phyloP scores from a whole-genome alignment of 306 rosid genomes.

The Pyrus bretschneideri region DNA sequence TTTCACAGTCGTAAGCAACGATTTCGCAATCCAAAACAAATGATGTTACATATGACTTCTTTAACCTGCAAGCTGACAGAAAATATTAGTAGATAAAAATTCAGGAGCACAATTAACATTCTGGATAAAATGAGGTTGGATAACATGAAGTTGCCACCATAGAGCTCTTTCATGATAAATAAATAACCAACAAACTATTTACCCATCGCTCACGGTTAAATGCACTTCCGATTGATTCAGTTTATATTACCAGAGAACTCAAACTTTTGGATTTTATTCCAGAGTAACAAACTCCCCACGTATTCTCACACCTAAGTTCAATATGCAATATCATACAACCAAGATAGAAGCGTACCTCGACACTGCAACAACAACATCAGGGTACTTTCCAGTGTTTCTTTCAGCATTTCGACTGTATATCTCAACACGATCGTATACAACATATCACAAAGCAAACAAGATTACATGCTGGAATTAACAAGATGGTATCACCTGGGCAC shows the following conservation, averaged over 20 bases:
- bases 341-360: constrained; percentile 46
- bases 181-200: background rate
- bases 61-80: constrained; percentile 52
- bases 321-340: background rate
- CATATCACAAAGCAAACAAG: constrained; percentile 8
- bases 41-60: constrained; percentile 69
- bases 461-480: constrained; percentile 3
- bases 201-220: background rate
- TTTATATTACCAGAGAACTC: background rate
- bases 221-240: background rate
- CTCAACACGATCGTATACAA: constrained; percentile 42
- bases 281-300: background rate
- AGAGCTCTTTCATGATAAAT: background rate
- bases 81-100: constrained; percentile 22
- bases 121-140: background rate
- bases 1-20: constrained; percentile 77
- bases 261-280: background rate
- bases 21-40: constrained; percentile 90
- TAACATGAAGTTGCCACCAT: background rate
- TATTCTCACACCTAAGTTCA: background rate
- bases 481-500: constrained; percentile 74
- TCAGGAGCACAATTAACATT: background rate
- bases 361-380: constrained; percentile 70
- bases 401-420: constrained; percentile 93
- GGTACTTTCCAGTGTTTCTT: constrained; percentile 82